Evolutionary conservation across 208 protist genomes (phyloP).

Genomic region (Wallacemonas collosoma): DNA sequence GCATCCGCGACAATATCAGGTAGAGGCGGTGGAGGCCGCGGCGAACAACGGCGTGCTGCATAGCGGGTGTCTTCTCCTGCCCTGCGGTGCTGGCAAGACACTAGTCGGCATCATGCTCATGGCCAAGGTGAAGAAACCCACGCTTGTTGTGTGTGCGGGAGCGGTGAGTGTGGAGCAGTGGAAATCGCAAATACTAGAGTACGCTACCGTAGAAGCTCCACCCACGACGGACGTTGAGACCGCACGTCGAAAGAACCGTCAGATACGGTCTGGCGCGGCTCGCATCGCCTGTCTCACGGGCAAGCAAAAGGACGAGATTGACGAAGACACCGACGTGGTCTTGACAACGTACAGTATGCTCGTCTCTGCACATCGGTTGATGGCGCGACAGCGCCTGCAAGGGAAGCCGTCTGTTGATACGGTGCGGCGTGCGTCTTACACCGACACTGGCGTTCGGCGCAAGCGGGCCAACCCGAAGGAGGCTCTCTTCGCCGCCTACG

Average conservation of each 20-base stretch:
- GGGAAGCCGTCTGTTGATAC: background rate
- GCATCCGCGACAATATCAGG: slow-evolving; percentile 78
- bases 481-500: slow-evolving; percentile 77
- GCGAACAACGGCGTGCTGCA: slow-evolving; percentile 55
- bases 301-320: slow-evolving; percentile 91
- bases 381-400: slow-evolving; percentile 37
- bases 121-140: slow-evolving; percentile 95
- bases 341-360: slow-evolving; percentile 99
- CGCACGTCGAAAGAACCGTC: slow-evolving; percentile 3
- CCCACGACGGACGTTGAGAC: slow-evolving; percentile 5
- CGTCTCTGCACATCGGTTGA: slow-evolving; percentile 67
- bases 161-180: slow-evolving; percentile 97
- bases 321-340: slow-evolving; percentile 91
- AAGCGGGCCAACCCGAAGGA: slow-evolving; percentile 73
- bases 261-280: slow-evolving; percentile 37
- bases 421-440: background rate
- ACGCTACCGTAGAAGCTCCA: slow-evolving; percentile 66
- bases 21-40: slow-evolving; percentile 79
- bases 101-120: slow-evolving; percentile 98
- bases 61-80: slow-evolving; percentile 98
- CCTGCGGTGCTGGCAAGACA: slow-evolving; percentile 99
- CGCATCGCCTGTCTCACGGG: slow-evolving; percentile 93
- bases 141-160: slow-evolving; percentile 95
- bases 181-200: slow-evolving; percentile 94
- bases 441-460: slow-evolving; percentile 21